phyloP scores from a whole-genome alignment of 768 basidiomycete genomes.

The Rubroboletus satanas region DNA sequence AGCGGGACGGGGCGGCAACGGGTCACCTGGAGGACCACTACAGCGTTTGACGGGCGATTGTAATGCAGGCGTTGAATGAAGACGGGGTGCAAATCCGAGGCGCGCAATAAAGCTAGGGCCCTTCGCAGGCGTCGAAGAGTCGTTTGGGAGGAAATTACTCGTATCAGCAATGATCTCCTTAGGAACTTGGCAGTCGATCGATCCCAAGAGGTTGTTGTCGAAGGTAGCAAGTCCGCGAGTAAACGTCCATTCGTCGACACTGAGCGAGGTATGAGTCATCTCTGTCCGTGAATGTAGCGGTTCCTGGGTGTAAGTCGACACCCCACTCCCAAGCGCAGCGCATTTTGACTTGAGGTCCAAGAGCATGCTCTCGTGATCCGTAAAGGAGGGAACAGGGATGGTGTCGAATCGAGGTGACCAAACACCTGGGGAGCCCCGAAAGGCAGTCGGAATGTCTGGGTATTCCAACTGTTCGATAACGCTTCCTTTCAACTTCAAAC shows the following conservation, averaged over 20 bases:
- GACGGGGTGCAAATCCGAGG: not conserved
- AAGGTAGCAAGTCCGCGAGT: constrained; percentile 29
- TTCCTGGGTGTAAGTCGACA: constrained; percentile 11
- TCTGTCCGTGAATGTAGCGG: not conserved
- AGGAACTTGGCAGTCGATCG: constrained; percentile 1
- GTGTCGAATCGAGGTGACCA: constrained; percentile 31
- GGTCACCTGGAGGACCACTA: constrained; percentile 17
- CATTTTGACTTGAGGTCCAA: constrained; percentile 32
- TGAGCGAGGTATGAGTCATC: constrained; percentile 5
- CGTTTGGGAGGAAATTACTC: constrained; percentile 12
- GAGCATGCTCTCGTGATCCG: constrained; percentile 37
- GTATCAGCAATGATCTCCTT: constrained; percentile 1
- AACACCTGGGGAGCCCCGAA: constrained; percentile 35
- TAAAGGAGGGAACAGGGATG: constrained; percentile 12
- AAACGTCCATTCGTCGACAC: constrained; percentile 37
- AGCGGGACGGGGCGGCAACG: constrained; percentile 22
- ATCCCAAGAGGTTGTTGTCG: constrained; percentile 14
- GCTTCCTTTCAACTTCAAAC: constrained; percentile 22
- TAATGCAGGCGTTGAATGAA: not conserved
- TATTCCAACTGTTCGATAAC: constrained; percentile 28
- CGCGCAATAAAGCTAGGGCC: not conserved
- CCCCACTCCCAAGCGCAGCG: constrained; percentile 23
- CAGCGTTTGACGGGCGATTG: constrained; percentile 7
- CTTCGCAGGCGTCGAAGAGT: constrained; percentile 11
- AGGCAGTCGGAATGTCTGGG: constrained; percentile 42